phyloP scores from a whole-genome alignment of 2,329 filamentous ascomycete species.

The Neofusicoccum sp. region DNA sequence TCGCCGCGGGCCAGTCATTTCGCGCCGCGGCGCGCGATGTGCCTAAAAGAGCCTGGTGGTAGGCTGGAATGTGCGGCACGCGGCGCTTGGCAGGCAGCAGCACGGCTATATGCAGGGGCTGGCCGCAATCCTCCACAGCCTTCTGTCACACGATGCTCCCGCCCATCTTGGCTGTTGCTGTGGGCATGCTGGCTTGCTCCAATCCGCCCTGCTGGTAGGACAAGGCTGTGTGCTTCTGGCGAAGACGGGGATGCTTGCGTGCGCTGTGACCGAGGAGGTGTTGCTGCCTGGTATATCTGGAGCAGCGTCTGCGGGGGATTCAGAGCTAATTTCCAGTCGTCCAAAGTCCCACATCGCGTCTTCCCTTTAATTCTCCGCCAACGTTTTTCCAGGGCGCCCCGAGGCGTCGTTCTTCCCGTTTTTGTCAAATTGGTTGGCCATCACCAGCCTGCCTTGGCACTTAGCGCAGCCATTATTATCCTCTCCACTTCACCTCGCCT shows the following conservation, averaged over 20 bases:
- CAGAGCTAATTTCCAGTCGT: background rate
- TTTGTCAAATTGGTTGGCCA: background rate
- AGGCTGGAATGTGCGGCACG: background rate
- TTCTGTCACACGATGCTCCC: background rate
- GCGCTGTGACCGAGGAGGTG: background rate
- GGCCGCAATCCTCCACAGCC: slow-evolving; percentile 5
- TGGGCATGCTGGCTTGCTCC: background rate
- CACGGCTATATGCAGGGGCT: slow-evolving; percentile 8
- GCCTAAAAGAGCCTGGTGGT: too few species aligned
- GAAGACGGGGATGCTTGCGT: background rate
- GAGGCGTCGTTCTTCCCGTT: background rate
- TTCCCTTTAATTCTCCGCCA: background rate
- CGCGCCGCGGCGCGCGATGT: background rate
- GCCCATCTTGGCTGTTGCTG: background rate
- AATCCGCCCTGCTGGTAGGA: background rate
- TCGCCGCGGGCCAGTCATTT: background rate
- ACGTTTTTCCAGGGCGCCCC: background rate
- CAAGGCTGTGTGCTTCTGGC: too few species aligned
- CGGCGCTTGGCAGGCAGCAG: background rate
- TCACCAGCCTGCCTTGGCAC: too few species aligned
- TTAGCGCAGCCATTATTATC: background rate
- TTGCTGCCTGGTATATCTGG: slow-evolving; percentile 1
- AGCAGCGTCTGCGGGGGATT: background rate
- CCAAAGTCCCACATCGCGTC: background rate
- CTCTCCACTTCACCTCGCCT: background rate